Evolutionary conservation across 345 rosid species (phyloP).

Genomic region (Salix suchowensis): DNA sequence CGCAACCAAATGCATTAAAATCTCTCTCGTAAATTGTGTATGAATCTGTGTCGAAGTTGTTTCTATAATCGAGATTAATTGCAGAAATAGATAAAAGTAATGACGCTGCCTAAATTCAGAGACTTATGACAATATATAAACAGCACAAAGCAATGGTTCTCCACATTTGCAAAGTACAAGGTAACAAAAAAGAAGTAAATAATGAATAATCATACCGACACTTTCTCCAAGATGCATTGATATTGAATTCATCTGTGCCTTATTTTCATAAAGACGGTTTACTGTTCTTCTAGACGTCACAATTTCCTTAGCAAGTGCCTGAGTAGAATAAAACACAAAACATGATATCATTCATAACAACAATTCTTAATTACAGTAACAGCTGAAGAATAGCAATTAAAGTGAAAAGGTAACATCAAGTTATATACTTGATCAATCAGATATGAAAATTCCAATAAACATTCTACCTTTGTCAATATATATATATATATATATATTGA

Average conservation of each 20-base stretch:
- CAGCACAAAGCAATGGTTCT: neutral
- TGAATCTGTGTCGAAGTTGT: neutral
- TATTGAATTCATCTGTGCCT: constrained; percentile 91
- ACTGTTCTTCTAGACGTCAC: constrained; percentile 76
- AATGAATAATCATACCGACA: constrained; percentile 52
- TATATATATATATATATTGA: neutral
- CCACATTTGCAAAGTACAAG: neutral
- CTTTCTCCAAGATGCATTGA: constrained; percentile 98
- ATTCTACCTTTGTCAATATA: too few species aligned
- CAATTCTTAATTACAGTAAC: neutral
- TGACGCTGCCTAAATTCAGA: neutral
- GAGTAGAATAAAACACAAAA: constrained; percentile 14
- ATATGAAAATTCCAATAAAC: neutral
- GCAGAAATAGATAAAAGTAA: neutral
- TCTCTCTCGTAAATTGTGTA: neutral
- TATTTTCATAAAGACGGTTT: constrained; percentile 77
- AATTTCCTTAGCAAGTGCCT: constrained; percentile 88
- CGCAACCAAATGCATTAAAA: neutral
- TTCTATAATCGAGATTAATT: neutral
- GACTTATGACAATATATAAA: neutral
- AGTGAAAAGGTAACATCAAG: neutral
- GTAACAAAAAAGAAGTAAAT: neutral
- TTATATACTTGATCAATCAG: neutral
- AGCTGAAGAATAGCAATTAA: neutral
- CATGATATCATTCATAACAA: neutral